Evolutionary conservation across 169 alveolate species (phyloP), one percentile per base, ranked within the genome.

Genomic region (Plasmodium adleri): DNA sequence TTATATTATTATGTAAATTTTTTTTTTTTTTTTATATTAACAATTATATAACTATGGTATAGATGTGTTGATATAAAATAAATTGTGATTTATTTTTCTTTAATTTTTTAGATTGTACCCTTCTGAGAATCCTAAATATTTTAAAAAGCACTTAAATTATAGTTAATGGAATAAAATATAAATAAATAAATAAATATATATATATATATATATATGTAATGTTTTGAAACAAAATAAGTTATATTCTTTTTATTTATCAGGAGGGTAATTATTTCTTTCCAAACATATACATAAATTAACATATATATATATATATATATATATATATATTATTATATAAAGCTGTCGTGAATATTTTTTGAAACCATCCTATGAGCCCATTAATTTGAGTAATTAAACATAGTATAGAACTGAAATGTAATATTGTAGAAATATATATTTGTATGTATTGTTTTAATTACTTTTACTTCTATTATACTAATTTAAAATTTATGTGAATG

Each of bases 311-410:
- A 12, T 43, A 17, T 28, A 6, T 66, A 6, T 54, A 54, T 9
- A 24, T 72, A 5, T 49, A 39, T 45, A 7, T 47, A 17, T 39
- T 70, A 24, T 39, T 5, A 39, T 5, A 39, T 39, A 17, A 83
- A 83, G 91, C 24, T 83, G 91, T 50, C 91, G 91, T 5, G 91
- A 83, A 70, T 83, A 83, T 43, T 83, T 83, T 22, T 83, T 70
- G 64, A 83, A 71, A 52, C 91, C 86, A 13, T 68, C 91, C 6
- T 70, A 83, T 24, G 86, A 83, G 0, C 70, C 70, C 39, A 62
- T 83, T 17, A 73, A 83, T 56, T 26, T 83, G 39, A 83, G 91
- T 83, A 83, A 83, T 20, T 24, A 62, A 43, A 13, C 56, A 20
- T 28, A 78, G 56, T 24, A 52, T 39, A 39, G 10, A 39, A 5